Evolutionary conservation across 805 yeast species (phyloP).

Genomic region (Saccharomyces eubayanus): DNA sequence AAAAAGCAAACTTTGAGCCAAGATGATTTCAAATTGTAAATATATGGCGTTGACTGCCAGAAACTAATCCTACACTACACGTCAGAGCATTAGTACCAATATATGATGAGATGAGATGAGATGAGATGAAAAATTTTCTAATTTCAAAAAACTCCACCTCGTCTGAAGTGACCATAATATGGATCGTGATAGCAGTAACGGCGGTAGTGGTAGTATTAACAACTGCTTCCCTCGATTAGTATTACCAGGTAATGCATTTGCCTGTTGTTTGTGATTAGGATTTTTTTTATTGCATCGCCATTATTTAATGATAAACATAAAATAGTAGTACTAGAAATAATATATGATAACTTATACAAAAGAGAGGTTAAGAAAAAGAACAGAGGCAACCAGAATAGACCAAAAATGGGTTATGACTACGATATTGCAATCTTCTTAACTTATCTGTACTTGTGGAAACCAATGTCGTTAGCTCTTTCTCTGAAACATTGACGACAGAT

Average conservation of each 20-base stretch:
- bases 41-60: background rate
- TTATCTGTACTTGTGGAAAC: slow-evolving; percentile 98
- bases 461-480: slow-evolving; percentile 98
- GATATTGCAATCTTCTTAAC: slow-evolving; percentile 1
- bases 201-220: background rate
- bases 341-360: background rate
- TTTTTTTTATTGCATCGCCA: background rate
- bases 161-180: background rate
- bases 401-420: background rate
- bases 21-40: background rate
- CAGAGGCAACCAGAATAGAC: background rate
- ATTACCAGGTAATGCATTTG: background rate
- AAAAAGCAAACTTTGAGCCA: background rate
- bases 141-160: slow-evolving; percentile 1
- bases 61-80: background rate
- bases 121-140: slow-evolving; percentile 10
- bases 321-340: background rate
- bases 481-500: slow-evolving; percentile 99
- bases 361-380: background rate
- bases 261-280: background rate
- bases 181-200: background rate
- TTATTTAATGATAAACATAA: background rate
- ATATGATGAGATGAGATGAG: slow-evolving; percentile 14
- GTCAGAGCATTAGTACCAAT: background rate
- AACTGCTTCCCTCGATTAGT: background rate